A percentile compares a stretch with the other conserved stretches of the same genome.
phyloP scores from a whole-genome alignment of 73 alveolate species.

The Paramecium bursaria region DNA sequence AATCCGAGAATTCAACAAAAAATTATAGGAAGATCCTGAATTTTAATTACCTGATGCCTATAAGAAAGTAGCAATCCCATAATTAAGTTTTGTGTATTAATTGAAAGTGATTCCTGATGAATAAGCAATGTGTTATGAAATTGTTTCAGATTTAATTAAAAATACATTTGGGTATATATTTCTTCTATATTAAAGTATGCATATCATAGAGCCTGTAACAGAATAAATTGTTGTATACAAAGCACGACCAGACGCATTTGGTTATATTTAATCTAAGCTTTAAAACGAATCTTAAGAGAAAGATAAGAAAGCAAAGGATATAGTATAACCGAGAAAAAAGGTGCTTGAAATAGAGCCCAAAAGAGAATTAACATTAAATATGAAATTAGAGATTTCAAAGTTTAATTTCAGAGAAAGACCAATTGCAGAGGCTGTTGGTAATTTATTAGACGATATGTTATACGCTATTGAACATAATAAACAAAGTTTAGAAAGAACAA shows the following conservation, averaged over 20 bases:
- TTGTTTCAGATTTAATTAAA: background rate
- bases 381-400: slow-evolving; percentile 24
- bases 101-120: background rate
- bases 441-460: slow-evolving; percentile 35
- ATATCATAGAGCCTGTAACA: slow-evolving; percentile 45
- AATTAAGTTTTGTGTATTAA: slow-evolving; percentile 4
- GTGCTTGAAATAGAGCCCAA: slow-evolving; percentile 57
- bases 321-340: background rate
- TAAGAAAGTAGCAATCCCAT: background rate
- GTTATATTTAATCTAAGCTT: slow-evolving; percentile 10
- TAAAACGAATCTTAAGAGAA: slow-evolving; percentile 13
- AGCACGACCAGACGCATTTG: slow-evolving; percentile 38
- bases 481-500: background rate
- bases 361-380: slow-evolving; percentile 19
- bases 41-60: slow-evolving; percentile 32
- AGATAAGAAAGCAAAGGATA: slow-evolving; percentile 17
- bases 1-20: slow-evolving; percentile 16
- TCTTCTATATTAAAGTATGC: too few relatives aligned
- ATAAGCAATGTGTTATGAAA: slow-evolving; percentile 1
- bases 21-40: slow-evolving; percentile 8
- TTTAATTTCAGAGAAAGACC: slow-evolving; percentile 4
- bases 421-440: slow-evolving; percentile 17
- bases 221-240: background rate
- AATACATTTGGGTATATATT: background rate
- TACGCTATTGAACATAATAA: slow-evolving; percentile 34